These are phyloP conservation scores for Jatropha multifida DNA, from an alignment of 441 rosid species.

Conservation along the genomic window DNA sequence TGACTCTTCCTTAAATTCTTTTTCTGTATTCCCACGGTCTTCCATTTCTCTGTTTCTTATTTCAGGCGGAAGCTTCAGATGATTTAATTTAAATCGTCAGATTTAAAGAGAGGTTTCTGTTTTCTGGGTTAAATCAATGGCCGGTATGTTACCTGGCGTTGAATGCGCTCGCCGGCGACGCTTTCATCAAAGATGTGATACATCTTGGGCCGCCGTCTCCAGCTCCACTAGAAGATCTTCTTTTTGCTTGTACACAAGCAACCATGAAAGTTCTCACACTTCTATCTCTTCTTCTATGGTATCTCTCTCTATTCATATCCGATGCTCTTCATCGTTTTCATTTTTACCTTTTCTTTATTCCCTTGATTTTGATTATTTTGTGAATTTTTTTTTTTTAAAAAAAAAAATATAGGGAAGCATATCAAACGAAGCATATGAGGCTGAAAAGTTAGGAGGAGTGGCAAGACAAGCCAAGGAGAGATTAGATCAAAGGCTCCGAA, in stretches of 20 bases:
- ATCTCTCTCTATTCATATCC: neutral
- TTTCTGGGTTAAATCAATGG: conserved; percentile 40
- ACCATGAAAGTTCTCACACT: conserved; percentile 39
- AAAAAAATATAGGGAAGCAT: conserved; percentile 27
- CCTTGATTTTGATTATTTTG: neutral
- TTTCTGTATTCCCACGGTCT: no score
- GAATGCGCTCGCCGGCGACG: conserved; percentile 85
- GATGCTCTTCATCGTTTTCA: neutral
- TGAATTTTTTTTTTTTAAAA: neutral
- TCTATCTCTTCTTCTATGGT: conserved; percentile 49
- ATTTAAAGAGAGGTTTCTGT: neutral
- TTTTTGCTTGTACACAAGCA: conserved; percentile 61
- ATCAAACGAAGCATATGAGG: conserved; percentile 30
- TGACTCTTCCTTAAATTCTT: no score
- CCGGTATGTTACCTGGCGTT: conserved; percentile 90
- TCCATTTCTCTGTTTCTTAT: neutral
- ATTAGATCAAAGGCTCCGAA: conserved; percentile 57
- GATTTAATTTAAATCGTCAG: no score
- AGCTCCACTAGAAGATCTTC: conserved; percentile 50
- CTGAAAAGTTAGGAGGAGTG: conserved; percentile 57
- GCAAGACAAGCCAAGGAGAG: conserved; percentile 83
- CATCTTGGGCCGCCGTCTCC: conserved; percentile 27
- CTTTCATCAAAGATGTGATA: conserved; percentile 58
- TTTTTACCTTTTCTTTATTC: neutral
- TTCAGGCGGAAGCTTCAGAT: neutral